Evolutionary conservation across 2,329 filamentous ascomycete species (phyloP).

Genomic region (Fusarium pseudocircinatum): DNA sequence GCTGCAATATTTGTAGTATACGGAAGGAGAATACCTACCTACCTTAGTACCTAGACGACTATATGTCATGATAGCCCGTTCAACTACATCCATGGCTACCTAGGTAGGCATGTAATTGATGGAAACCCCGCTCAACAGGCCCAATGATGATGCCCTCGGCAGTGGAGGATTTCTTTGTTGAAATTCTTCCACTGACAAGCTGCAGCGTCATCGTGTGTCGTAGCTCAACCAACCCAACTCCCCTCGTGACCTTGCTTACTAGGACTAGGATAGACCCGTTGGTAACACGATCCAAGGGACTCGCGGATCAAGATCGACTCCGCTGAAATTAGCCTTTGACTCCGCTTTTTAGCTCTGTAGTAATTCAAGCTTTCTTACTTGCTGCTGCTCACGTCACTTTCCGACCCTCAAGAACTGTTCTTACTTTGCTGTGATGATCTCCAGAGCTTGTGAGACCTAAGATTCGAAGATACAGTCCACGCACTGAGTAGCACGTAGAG

Average conservation of each 20-base stretch:
- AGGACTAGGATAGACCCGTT: conserved; percentile 13
- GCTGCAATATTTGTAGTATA: not conserved
- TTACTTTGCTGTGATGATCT: not conserved
- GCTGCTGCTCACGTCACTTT: conserved; percentile 27
- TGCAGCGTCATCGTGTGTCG: conserved; percentile 33
- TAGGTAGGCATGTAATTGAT: not conserved
- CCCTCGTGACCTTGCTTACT: conserved; percentile 24
- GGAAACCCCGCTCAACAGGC: conserved; percentile 19
- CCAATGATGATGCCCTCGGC: conserved; percentile 14
- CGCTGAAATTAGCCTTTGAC: conserved; percentile 1
- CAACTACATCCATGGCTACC: not conserved
- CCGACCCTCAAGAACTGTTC: conserved; percentile 2
- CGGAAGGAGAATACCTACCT: not conserved
- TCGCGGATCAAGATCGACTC: conserved; percentile 33
- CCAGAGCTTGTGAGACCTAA: not conserved
- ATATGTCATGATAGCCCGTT: not conserved
- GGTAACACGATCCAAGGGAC: conserved; percentile 25
- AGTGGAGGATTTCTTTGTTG: conserved; percentile 6
- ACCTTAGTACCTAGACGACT: not conserved
- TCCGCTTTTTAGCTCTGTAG: conserved; percentile 18
- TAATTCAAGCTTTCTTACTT: conserved; percentile 14
- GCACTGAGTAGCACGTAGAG: not conserved
- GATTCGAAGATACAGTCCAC: not conserved
- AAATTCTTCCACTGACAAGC: conserved; percentile 4
- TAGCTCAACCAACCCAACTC: conserved; percentile 17